Conservation (phyloP, 2,329 filamentous ascomycete species). For the Arthrinium puccinioides region DNA sequence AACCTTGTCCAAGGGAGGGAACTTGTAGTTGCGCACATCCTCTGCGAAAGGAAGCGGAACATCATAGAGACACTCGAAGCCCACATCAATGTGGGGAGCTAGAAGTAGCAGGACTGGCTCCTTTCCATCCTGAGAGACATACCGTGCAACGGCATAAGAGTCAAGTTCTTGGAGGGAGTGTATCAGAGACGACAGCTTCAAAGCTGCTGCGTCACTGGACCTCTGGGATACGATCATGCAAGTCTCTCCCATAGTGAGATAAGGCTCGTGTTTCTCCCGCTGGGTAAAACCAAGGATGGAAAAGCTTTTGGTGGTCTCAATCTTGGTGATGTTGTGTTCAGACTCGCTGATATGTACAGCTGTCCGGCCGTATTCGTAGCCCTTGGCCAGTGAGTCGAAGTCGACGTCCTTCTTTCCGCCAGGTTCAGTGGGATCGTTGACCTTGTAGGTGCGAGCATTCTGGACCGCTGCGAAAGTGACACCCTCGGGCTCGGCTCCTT, state of each 20-base stretch:
- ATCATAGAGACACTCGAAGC: conserved; percentile 82
- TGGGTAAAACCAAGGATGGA: conserved; percentile 84
- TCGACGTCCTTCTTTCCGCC: conserved; percentile 78
- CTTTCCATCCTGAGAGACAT: conserved; percentile 79
- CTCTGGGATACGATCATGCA: conserved; percentile 72
- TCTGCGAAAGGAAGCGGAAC: conserved; percentile 88
- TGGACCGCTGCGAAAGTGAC: conserved; percentile 61
- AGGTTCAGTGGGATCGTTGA: conserved; percentile 65
- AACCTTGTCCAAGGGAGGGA: conserved; percentile 82
- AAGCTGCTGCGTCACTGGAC: conserved; percentile 70
- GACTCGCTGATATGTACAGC: conserved; percentile 83
- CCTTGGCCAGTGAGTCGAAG: conserved; percentile 79
- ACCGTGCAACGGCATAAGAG: conserved; percentile 76
- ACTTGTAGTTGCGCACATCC: conserved; percentile 83
- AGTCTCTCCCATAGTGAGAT: conserved; percentile 75
- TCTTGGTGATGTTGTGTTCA: conserved; percentile 81
- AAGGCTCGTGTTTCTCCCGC: conserved; percentile 70
- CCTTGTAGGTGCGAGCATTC: conserved; percentile 70
- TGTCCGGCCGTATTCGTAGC: conserved; percentile 88
- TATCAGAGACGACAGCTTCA: conserved; percentile 84
- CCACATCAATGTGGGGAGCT: conserved; percentile 69
- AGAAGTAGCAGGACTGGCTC: conserved; percentile 72
- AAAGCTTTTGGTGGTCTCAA: conserved; percentile 69
- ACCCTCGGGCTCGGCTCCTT: conserved; percentile 36
- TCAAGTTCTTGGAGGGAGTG: conserved; percentile 81